Evolutionary conservation across 257 asterid genomes (phyloP).

Genomic region (Scutellaria galericulata): DNA sequence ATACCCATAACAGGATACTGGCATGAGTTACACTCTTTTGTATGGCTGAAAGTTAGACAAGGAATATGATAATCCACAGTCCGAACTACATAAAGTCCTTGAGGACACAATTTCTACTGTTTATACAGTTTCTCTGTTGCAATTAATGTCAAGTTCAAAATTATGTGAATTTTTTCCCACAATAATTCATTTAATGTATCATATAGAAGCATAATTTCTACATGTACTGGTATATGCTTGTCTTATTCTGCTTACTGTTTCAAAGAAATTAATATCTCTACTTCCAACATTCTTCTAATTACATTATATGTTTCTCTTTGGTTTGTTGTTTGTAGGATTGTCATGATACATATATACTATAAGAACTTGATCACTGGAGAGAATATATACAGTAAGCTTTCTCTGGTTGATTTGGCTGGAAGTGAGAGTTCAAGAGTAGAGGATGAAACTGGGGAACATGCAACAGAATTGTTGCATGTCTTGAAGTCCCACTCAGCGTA

Average conservation of each 20-base stretch:
- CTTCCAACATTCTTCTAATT: conserved; percentile 21
- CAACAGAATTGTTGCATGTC: conserved; percentile 88
- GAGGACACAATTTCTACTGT: conserved; percentile 10
- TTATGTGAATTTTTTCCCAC: conserved; percentile 20
- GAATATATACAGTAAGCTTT: conserved; percentile 82
- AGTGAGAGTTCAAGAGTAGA: conserved; percentile 63
- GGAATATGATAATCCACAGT: conserved; percentile 27
- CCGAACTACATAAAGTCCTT: conserved; percentile 2
- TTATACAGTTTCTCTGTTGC: conserved; percentile 16
- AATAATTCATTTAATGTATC: conserved; percentile 23
- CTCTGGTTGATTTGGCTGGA: conserved; percentile 97
- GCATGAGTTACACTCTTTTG: conserved; percentile 16
- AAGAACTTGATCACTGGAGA: conserved; percentile 91
- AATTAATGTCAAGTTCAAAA: conserved; percentile 12
- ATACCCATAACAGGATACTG: background rate
- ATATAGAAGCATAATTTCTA: conserved; percentile 9
- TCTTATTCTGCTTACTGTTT: conserved; percentile 23
- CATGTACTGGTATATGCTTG: conserved; percentile 15
- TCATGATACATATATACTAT: conserved; percentile 80
- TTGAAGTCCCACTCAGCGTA: conserved; percentile 95
- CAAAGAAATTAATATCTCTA: conserved; percentile 22
- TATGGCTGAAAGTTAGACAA: conserved; percentile 18
- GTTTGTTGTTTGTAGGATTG: conserved; percentile 64
- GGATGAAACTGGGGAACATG: conserved; percentile 77
- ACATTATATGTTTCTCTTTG: conserved; percentile 26